A percentile compares a stretch with the other conserved stretches of the same genome.
Evolutionary conservation across 1,139 yeast genomes (phyloP).

Genomic region (Magnusiomyces sp.): DNA sequence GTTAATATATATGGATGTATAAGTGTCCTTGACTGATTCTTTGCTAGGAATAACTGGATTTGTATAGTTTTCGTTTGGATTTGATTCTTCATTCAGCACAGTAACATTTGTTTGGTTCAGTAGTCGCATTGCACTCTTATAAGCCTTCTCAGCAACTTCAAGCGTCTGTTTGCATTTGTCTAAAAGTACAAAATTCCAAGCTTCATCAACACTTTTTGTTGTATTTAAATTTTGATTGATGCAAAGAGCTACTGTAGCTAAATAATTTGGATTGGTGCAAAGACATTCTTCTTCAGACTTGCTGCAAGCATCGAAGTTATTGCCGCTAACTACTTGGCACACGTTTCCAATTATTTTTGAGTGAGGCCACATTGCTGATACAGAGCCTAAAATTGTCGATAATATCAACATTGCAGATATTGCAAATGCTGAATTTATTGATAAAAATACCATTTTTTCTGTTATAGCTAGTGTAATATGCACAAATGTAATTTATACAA

Average conservation of each 20-base stretch:
- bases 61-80: slow-evolving; percentile 6
- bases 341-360: slow-evolving; percentile 30
- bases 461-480: too few relatives aligned
- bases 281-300: slow-evolving; percentile 27
- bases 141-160: slow-evolving; percentile 19
- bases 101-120: slow-evolving; percentile 13
- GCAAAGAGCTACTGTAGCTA: slow-evolving; percentile 29
- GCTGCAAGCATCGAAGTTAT: slow-evolving; percentile 24
- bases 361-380: slow-evolving; percentile 27
- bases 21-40: slow-evolving; percentile 5
- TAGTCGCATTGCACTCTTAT: slow-evolving; percentile 18
- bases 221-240: slow-evolving; percentile 16
- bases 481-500: too few relatives aligned
- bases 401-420: too few relatives aligned
- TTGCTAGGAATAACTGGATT: slow-evolving; percentile 10
- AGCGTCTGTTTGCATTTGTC: slow-evolving; percentile 22
- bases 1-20: slow-evolving; percentile 19
- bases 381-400: neutral
- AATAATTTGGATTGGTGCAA: slow-evolving; percentile 25
- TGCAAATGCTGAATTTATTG: too few relatives aligned
- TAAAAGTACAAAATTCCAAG: slow-evolving; percentile 28
- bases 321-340: slow-evolving; percentile 25
- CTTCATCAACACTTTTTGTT: slow-evolving; percentile 13
- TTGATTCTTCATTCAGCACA: slow-evolving; percentile 11
- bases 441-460: too few relatives aligned